Base-by-base conservation (phyloP, 2,329 filamentous ascomycete genomes). In the Colletotrichum plurivorum region DNA sequence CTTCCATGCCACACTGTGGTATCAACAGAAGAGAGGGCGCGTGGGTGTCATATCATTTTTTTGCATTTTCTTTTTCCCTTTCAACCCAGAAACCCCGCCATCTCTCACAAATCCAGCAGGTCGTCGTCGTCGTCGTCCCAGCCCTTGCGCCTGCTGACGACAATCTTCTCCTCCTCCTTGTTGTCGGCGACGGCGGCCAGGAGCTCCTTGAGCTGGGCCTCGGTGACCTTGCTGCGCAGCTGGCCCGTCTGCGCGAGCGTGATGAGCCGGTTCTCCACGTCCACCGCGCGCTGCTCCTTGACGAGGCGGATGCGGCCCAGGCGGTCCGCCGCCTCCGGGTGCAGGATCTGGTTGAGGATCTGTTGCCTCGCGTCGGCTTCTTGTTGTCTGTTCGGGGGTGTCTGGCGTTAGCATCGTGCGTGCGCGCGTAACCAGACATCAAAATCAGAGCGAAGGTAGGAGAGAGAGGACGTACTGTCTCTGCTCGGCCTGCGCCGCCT, bases 271-370 rank as follows among this genome's bases (percentile, higher is more conserved):
- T 97, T 95, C 85, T 99, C 96, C 66, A 99, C 90, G 76, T 98
- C 94, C 71, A 88, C 89, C 43, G 96, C 96, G 76, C 96, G 93
- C 75, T 92, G 91, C 79, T 95, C 94, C 83, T 98, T 98, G 78
- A 99, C 96, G 70, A 99, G 90, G 41, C 95, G 92, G 83, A 99
- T 98, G 73, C 96, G 94, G 66, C 94, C 94, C 1, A 99, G 88
- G 15, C 96, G 93, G 83, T 99, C 96, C 70, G 94, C 93, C 18
- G 96, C 96, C 77, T 95, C 94, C 73, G 96, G 96, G 76, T 95
- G 92, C 71, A 99, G 93, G 84, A 99, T 98, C 82, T 98, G 96
- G 75, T 88, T 89, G 71, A 99, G 91, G 75, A 98, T 92, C 69
- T 89, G 87, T 75, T 90, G 85, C 69, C 94, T 92, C 46, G 92